Percentiles rank a stretch among this genome's conserved stretches.
Evolutionary conservation across 192 early-diverging fungal genomes (phyloP).

Genomic region (Chytriomyces sp.): DNA sequence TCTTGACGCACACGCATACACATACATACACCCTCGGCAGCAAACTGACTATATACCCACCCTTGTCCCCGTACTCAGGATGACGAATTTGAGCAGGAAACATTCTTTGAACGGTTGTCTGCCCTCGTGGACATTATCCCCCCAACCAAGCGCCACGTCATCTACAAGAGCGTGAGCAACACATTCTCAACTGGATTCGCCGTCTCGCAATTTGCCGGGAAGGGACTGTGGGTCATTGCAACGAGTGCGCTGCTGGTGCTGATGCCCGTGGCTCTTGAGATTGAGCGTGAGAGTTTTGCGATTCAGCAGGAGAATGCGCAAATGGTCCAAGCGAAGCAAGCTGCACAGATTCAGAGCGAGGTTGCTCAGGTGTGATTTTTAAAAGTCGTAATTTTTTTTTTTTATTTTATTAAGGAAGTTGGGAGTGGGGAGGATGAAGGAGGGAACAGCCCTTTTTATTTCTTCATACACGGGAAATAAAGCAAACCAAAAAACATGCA

Average conservation of each 20-base stretch:
- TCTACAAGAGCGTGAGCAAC: slow-evolving; percentile 63
- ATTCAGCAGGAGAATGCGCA: slow-evolving; percentile 76
- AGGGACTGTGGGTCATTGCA: slow-evolving; percentile 86
- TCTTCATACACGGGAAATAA: too few species aligned
- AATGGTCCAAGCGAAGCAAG: slow-evolving; percentile 43
- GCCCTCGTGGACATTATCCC: slow-evolving; percentile 91
- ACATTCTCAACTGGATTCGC: slow-evolving; percentile 44
- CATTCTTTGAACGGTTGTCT: slow-evolving; percentile 77
- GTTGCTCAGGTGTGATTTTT: slow-evolving; percentile 14
- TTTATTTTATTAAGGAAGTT: background rate
- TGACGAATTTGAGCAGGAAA: slow-evolving; percentile 79
- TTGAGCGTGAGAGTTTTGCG: slow-evolving; percentile 85
- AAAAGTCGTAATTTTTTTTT: slow-evolving; percentile 7
- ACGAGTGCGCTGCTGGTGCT: slow-evolving; percentile 83
- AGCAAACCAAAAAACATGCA: too few species aligned
- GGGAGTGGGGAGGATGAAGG: too few species aligned
- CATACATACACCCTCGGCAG: background rate
- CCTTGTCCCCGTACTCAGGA: slow-evolving; percentile 44
- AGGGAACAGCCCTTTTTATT: too few species aligned
- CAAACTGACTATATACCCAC: background rate
- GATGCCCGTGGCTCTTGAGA: slow-evolving; percentile 84
- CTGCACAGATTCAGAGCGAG: slow-evolving; percentile 21
- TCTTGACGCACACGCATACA: too few species aligned
- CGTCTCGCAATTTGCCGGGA: slow-evolving; percentile 72
- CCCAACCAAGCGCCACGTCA: slow-evolving; percentile 67